Evolutionary conservation across 306 rosid species (phyloP).

Genomic region (Lotus japonicus): DNA sequence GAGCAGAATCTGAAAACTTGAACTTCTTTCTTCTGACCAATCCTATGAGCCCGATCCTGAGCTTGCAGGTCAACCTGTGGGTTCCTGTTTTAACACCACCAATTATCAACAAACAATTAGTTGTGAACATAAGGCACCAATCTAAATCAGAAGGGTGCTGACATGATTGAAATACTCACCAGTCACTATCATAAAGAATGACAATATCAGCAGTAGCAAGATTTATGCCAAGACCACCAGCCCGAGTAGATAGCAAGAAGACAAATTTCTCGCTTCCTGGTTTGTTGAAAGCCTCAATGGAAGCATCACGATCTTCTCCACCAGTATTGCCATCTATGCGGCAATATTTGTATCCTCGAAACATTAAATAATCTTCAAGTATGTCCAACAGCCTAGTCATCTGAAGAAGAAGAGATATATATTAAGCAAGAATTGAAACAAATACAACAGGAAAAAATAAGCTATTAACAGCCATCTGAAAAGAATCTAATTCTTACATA

Average conservation of each 20-base stretch:
- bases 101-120: conserved; percentile 11
- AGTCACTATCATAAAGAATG: conserved; percentile 95
- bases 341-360: conserved; percentile 82
- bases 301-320: conserved; percentile 99
- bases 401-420: conserved; percentile 28
- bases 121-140: not conserved
- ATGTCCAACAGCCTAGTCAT: conserved; percentile 97
- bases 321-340: conserved; percentile 99
- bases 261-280: conserved; percentile 99
- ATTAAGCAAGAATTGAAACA: not conserved
- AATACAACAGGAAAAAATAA: not conserved
- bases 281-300: conserved; percentile 82
- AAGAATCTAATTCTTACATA: conserved; percentile 6
- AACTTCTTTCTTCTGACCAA: conserved; percentile 99
- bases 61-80: conserved; percentile 99
- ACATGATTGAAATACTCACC: conserved; percentile 43
- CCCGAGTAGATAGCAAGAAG: conserved; percentile 84
- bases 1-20: conserved; percentile 98
- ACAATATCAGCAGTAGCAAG: conserved; percentile 99
- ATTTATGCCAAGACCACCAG: conserved; percentile 98
- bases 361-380: conserved; percentile 93
- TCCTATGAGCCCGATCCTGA: conserved; percentile 99
- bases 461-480: not conserved
- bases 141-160: not conserved
- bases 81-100: conserved; percentile 54